Evolutionary conservation across 208 protist genomes (phyloP).

Genomic region (Phytomonas serpens): DNA sequence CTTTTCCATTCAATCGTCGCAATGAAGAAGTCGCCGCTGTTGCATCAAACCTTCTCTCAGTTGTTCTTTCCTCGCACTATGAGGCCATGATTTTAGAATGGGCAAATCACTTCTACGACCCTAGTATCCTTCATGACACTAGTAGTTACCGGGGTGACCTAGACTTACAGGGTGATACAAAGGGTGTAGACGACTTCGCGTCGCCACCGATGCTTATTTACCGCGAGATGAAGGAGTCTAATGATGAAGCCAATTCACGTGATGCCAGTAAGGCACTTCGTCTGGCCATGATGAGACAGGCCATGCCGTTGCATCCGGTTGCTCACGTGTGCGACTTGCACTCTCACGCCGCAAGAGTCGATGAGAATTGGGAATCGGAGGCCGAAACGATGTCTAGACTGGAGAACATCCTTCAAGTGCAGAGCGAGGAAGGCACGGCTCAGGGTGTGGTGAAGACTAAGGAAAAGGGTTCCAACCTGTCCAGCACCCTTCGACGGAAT

Average conservation of each 20-base stretch:
- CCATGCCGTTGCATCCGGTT: conserved; percentile 34
- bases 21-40: conserved; percentile 76
- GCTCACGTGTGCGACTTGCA: conserved; percentile 55
- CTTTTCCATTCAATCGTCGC: conserved; percentile 66
- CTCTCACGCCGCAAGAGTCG: conserved; percentile 58
- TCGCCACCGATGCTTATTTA: conserved; percentile 55
- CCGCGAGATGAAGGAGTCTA: conserved; percentile 43
- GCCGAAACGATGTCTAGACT: conserved; percentile 54
- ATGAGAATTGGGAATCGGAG: conserved; percentile 67
- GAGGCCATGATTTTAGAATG: conserved; percentile 80
- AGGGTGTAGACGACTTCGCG: conserved; percentile 74
- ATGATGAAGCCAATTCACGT: conserved; percentile 45
- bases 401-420: conserved; percentile 35
- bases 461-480: conserved; percentile 10
- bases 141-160: conserved; percentile 52
- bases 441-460: conserved; percentile 20
- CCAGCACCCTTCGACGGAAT: conserved; percentile 15
- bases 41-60: conserved; percentile 60
- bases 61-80: conserved; percentile 73
- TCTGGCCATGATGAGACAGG: conserved; percentile 30
- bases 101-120: conserved; percentile 81
- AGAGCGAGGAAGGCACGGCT: conserved; percentile 30
- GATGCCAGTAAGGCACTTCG: conserved; percentile 54
- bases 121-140: conserved; percentile 37
- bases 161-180: conserved; percentile 69